A percentile compares a stretch with the other conserved stretches of the same genome.
Evolutionary conservation across 164 flowering plant genomes (phyloP).

Genomic region (Stephania yunnanensis): DNA sequence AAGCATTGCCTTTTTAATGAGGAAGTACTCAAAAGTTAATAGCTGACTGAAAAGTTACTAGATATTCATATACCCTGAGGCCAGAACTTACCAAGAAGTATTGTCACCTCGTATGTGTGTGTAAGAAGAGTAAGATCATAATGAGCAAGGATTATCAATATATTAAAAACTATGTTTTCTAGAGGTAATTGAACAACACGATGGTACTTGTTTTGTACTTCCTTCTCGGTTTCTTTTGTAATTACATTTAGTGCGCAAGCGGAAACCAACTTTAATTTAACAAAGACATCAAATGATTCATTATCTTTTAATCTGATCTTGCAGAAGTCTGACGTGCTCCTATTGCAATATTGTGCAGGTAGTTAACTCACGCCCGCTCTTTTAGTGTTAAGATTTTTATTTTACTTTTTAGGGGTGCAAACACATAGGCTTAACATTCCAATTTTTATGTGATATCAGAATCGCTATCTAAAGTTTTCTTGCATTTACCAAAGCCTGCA

Average conservation of each 20-base stretch:
- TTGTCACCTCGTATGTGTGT: not conserved
- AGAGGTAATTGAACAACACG: too few species aligned
- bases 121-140: too few species aligned
- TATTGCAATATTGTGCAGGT: slow-evolving; percentile 89
- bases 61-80: not conserved
- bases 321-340: slow-evolving; percentile 77
- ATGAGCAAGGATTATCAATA: too few species aligned
- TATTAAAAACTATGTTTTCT: too few species aligned
- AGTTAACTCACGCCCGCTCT: slow-evolving; percentile 9
- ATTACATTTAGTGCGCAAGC: too few species aligned
- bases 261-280: too few species aligned
- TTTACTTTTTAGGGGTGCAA: not conserved
- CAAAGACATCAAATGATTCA: not conserved
- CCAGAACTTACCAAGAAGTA: not conserved
- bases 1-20: too few species aligned
- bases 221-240: not conserved
- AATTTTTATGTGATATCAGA: not conserved
- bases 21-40: too few species aligned
- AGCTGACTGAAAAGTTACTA: not conserved
- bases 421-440: not conserved
- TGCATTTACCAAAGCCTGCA: not conserved
- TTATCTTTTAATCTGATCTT: slow-evolving; percentile 19
- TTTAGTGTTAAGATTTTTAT: not conserved
- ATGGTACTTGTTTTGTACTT: not conserved
- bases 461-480: not conserved